phyloP scores from a whole-genome alignment of 257 asterid genomes.

The Solanum piurae region DNA sequence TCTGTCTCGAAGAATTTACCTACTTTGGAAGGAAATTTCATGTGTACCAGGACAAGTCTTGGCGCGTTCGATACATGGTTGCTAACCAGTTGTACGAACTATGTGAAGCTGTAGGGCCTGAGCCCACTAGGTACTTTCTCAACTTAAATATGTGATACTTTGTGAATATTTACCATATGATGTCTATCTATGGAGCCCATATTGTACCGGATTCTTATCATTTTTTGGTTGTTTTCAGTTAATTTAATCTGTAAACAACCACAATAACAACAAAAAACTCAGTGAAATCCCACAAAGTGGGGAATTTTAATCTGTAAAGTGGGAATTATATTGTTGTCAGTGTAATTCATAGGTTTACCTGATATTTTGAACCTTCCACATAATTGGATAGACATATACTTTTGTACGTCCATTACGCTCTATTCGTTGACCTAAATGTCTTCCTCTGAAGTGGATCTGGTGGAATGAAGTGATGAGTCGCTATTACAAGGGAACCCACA shows the following conservation, averaged over 20 bases:
- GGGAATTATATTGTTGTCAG: not conserved
- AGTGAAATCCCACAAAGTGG: not conserved
- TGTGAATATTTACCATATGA: not conserved
- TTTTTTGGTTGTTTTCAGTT: not conserved
- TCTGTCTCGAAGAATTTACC: not conserved
- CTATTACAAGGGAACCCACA: not conserved
- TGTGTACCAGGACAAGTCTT: constrained; percentile 74
- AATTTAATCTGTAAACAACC: not conserved
- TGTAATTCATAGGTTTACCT: not conserved
- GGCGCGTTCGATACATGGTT: constrained; percentile 99
- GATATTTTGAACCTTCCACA: not conserved
- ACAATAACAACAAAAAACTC: not conserved
- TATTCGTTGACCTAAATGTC: not conserved
- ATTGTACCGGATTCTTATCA: not conserved
- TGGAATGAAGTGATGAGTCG: not conserved
- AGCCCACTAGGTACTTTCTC: constrained; percentile 63
- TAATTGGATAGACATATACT: not conserved
- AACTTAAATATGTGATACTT: not conserved
- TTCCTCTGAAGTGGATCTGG: not conserved
- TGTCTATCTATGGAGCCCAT: not conserved
- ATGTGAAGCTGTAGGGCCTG: constrained; percentile 98
- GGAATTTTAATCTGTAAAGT: not conserved
- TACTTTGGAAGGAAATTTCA: not conserved
- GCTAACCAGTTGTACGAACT: constrained; percentile 95
- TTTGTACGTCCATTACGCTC: not conserved